Percentiles rank a stretch among this genome's conserved stretches.
Conservation (phyloP, 202 grass and related monocot species). For the Hordeum pubiflorum region DNA sequence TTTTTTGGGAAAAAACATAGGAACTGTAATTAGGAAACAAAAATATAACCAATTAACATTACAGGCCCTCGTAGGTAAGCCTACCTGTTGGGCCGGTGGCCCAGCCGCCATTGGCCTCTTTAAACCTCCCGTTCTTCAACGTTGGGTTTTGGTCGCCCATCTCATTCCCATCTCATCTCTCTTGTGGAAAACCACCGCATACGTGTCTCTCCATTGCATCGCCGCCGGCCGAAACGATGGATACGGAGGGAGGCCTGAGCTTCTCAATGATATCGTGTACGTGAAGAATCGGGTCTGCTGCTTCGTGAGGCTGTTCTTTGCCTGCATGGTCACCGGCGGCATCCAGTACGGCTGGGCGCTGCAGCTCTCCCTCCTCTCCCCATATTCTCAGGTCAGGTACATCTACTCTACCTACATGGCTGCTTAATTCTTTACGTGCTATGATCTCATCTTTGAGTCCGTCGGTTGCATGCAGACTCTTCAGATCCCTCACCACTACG, state of each 20-base stretch:
- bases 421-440: background rate
- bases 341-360: slow-evolving; percentile 96
- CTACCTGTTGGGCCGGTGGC: no score
- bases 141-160: background rate
- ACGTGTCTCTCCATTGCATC: no score
- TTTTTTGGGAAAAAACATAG: no score
- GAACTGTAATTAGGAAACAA: no score
- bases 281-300: background rate
- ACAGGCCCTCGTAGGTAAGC: no score
- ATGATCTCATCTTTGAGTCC: background rate
- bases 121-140: background rate
- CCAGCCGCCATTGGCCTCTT: background rate
- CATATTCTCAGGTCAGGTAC: slow-evolving; percentile 67
- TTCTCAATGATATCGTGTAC: background rate
- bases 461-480: slow-evolving; percentile 43
- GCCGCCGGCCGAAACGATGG: background rate
- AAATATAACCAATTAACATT: no score
- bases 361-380: slow-evolving; percentile 82
- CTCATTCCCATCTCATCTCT: background rate
- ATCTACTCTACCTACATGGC: background rate
- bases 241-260: slow-evolving; percentile 20
- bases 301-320: slow-evolving; percentile 43
- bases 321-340: slow-evolving; percentile 69
- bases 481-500: slow-evolving; percentile 62
- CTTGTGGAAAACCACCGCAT: background rate